A percentile compares a stretch with the other conserved stretches of the same genome.
These are phyloP conservation scores for Colletotrichum theobromicola DNA, from an alignment of 2,329 filamentous ascomycete genomes.

Conservation along the genomic window DNA sequence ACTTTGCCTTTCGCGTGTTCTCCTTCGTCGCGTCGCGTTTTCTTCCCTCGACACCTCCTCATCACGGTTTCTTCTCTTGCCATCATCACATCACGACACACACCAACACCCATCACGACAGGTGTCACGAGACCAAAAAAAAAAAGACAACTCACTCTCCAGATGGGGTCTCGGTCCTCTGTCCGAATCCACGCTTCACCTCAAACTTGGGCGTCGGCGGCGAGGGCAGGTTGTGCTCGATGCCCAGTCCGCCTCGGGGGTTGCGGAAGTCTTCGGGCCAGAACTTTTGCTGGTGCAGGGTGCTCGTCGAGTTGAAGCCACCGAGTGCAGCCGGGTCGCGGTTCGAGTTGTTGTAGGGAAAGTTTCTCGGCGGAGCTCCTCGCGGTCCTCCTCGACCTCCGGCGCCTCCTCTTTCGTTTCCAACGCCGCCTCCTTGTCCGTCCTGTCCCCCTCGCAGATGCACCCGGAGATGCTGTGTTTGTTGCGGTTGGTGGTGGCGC, in stretches of 20 bases:
- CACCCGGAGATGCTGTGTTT: not conserved
- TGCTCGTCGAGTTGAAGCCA: not conserved
- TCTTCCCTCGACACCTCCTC: not conserved
- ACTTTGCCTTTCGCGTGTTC: not conserved
- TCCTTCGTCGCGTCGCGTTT: not conserved
- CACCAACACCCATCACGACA: too few relatives aligned
- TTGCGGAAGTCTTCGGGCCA: conserved; percentile 14
- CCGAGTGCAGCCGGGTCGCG: not conserved
- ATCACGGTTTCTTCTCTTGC: not conserved
- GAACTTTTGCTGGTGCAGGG: not conserved
- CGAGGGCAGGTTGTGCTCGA: not conserved
- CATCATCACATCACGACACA: too few relatives aligned
- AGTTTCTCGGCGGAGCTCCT: not conserved
- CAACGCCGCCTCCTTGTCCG: not conserved
- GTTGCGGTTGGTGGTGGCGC: not conserved
- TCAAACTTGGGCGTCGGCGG: not conserved
- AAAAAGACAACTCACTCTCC: not conserved
- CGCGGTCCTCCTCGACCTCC: not conserved
- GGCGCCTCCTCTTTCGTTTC: not conserved
- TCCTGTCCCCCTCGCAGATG: not conserved
- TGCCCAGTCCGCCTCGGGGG: conserved; percentile 1
- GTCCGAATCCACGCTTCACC: not conserved
- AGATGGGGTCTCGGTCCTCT: not conserved
- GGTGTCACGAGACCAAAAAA: not conserved
- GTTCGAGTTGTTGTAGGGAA: not conserved